phyloP scores from a whole-genome alignment of 208 protist genomes.

The Hexamita inflata region DNA sequence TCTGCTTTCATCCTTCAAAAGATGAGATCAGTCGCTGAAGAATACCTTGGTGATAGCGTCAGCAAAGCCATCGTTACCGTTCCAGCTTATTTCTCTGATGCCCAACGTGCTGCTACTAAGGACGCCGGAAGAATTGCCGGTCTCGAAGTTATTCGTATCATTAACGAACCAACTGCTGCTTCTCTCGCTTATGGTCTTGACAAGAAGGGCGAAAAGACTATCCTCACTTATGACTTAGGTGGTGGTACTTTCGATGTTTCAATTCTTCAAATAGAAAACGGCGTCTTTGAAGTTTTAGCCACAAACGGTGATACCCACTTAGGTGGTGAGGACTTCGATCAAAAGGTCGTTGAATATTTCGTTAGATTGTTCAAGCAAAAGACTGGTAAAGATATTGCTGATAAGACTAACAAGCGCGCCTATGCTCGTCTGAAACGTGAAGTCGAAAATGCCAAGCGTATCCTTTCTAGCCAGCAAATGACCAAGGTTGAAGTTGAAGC shows the following conservation, averaged over 20 bases:
- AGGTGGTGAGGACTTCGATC: conserved; percentile 40
- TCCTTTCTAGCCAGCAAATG: conserved; percentile 23
- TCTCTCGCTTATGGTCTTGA: conserved; percentile 39
- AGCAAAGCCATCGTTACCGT: conserved; percentile 29
- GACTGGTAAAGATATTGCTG: background rate
- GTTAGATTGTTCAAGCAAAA: conserved; percentile 22
- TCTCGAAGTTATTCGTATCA: conserved; percentile 39
- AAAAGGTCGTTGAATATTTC: conserved; percentile 22
- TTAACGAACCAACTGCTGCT: conserved; percentile 42
- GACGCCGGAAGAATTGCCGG: conserved; percentile 30
- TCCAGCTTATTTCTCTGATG: conserved; percentile 43
- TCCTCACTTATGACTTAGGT: conserved; percentile 9
- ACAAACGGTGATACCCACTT: conserved; percentile 30
- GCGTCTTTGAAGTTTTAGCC: conserved; percentile 34
- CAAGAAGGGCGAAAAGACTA: conserved; percentile 29
- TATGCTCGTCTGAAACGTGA: background rate
- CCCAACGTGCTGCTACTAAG: conserved; percentile 30
- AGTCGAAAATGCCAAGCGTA: conserved; percentile 39
- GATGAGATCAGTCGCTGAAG: background rate
- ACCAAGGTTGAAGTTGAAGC: conserved; percentile 31
- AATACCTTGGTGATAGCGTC: background rate
- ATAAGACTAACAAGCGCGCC: background rate
- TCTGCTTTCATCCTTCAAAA: background rate
- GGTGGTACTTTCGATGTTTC: conserved; percentile 40
- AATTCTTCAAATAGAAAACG: conserved; percentile 21